Evolutionary conservation across 495 filamentous ascomycete genomes (phyloP).

Genomic region (Xylaria curta): DNA sequence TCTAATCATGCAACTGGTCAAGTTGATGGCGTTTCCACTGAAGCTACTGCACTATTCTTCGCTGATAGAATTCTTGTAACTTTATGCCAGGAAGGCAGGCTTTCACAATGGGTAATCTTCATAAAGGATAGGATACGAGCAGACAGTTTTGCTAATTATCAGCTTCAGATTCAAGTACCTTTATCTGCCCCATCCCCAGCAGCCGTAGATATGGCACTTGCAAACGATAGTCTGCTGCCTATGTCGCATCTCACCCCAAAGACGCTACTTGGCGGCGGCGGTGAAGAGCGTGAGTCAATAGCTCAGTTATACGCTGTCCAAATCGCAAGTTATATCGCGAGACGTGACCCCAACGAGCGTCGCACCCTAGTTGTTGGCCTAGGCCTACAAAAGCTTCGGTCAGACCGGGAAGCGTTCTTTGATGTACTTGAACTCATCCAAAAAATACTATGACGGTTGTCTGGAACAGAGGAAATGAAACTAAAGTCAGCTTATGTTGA

Average conservation of each 20-base stretch:
- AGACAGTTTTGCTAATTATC: conserved; percentile 33
- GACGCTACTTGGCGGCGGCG: conserved; percentile 85
- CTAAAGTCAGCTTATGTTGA: not conserved
- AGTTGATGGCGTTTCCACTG: conserved; percentile 72
- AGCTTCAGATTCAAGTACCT: conserved; percentile 80
- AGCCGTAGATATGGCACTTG: conserved; percentile 60
- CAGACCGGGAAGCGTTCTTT: conserved; percentile 76
- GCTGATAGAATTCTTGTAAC: conserved; percentile 93
- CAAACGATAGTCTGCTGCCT: conserved; percentile 67
- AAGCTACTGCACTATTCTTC: conserved; percentile 74
- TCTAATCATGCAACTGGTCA: conserved; percentile 69
- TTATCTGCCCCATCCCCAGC: conserved; percentile 71
- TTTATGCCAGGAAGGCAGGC: conserved; percentile 80
- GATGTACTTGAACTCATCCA: conserved; percentile 82
- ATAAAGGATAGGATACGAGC: not conserved
- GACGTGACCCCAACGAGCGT: conserved; percentile 75
- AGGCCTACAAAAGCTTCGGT: conserved; percentile 69
- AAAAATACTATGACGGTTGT: conserved; percentile 52
- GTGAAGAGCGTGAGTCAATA: conserved; percentile 76
- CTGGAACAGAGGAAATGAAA: not conserved
- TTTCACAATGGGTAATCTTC: conserved; percentile 83
- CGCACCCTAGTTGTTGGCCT: conserved; percentile 82
- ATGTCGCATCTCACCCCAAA: conserved; percentile 82
- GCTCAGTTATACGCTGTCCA: conserved; percentile 90
- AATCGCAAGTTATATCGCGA: conserved; percentile 78